Evolutionary conservation across 257 asterid species (phyloP), one percentile per base, ranked within the genome.

Genomic region (Primulina huaijiensis): DNA sequence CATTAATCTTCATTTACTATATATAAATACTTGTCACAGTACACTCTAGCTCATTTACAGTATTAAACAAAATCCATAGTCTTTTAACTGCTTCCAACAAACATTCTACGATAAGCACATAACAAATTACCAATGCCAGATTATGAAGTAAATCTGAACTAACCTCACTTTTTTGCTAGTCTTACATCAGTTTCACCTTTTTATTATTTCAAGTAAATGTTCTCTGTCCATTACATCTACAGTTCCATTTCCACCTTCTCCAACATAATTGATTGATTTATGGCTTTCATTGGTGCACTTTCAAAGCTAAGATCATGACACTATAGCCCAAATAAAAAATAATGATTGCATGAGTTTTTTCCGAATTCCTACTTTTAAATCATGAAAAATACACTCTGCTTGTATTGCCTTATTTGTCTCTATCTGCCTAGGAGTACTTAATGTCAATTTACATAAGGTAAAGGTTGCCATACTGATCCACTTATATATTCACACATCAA

Each of bases 401-500:
- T 14, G 57, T 8, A 50, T 50, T 50, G 57, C 57, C 21, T 50
- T 50, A 17, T 14, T 50, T 50, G 8, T 5, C 57, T 16, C n/a
- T 50, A 50, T 16, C 57, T 50, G 55, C 59, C 58, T 37, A 38
- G 8, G 52, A 34, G 61, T 20, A 67, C 43, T 58, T 59, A 53
- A 55, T 14, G 4, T 67, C 60, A 56, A 62, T 63, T 38, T 63
- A 60, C 8, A 25, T 12, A 56, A 46, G 68, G 35, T 64, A 63
- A 72, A 50, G 38, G 57, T 38, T 30, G 55, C 59, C 29, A 63
- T 60, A 21, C 57, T 50, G 9, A 57, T 66, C 37, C 70, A 50
- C 12, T 40, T 37, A 65, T 50, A 66, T 23, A n/a, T 27, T 37
- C 65, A 34, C 11, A 25, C 43, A 59, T 68, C 38, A 69, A 63